Base-by-base conservation (phyloP, 768 basidiomycete species). In the Boletales sp. region DNA sequence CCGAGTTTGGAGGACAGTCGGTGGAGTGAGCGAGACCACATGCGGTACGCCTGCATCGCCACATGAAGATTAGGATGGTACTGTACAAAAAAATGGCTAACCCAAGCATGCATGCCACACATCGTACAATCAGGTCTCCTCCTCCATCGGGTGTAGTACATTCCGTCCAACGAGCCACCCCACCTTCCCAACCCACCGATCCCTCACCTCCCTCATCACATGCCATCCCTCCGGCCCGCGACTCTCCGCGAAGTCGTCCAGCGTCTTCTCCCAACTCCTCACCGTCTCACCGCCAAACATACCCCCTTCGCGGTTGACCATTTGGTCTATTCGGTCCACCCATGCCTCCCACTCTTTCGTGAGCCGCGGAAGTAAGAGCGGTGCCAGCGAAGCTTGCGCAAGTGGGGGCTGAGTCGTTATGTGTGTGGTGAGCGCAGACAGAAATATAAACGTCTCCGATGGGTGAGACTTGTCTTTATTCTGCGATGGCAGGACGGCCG, bases 261-360 rank as follows among this genome's bases (percentile, higher is more conserved):
- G 64, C 8, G 72, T 76, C 37, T 79, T 75, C 59, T 84, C 83
- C 90, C 90, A 93, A 6, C 69, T 71, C 55, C 74, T 68, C 37
- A 84, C 87, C 9, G 77, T 79, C 53, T 90, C 88, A 33, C 73
- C 75, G 3, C 87, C 82, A 63, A 90, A 90, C 89, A 93, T 89
- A 6, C 87, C 82, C 6, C 81, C 87, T 53, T 85, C 74, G 13
- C 68, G 72, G 60, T 92, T 93, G 5, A 89, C 86, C 14, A 80
- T 69, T 9, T 78, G 71, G 57, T 90, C 87, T 30, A 93, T 75
- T 41, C 76, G 76, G 35, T 80, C 74, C 17, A 90, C 73, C 90
- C 90, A 93, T 13, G 81, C 82, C 44, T 72, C 77, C 90, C 90
- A 92, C 63, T 93, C 90, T 45, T 83, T 76, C 8, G 74, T 58